These are phyloP conservation scores for Eucalyptus coolabah DNA, from an alignment of 345 rosid genomes.

Conservation along the genomic window DNA sequence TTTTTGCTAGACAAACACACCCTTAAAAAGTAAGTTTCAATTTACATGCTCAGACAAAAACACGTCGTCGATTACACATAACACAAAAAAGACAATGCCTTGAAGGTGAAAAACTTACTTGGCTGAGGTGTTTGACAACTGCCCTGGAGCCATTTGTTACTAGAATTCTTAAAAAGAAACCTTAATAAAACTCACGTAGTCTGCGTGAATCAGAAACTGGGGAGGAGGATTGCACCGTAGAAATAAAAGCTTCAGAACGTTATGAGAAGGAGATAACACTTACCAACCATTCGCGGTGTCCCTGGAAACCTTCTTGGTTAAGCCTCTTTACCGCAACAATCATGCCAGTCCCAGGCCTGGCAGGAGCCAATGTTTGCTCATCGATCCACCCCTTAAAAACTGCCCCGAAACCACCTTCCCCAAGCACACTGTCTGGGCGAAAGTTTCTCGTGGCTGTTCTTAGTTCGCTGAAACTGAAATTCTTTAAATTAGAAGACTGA, in stretches of 20 bases:
- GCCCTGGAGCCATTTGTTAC: neutral
- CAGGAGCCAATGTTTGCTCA: constrained; percentile 47
- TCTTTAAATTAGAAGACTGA: constrained; percentile 58
- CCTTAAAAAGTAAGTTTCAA: neutral
- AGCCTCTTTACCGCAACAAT: constrained; percentile 89
- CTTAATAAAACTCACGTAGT: neutral
- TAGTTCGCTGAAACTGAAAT: constrained; percentile 58
- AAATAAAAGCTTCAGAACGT: neutral
- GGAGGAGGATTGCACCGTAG: neutral
- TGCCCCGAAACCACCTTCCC: constrained; percentile 97
- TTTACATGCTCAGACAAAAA: neutral
- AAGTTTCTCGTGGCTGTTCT: constrained; percentile 76
- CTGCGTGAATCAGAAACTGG: neutral
- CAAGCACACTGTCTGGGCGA: constrained; percentile 86
- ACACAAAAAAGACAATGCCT: neutral
- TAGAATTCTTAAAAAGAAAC: neutral
- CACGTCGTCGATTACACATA: neutral
- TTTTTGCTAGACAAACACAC: neutral
- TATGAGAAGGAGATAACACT: neutral
- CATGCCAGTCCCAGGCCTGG: constrained; percentile 78
- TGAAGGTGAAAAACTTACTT: neutral
- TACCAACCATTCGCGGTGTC: constrained; percentile 98
- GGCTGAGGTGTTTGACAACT: neutral
- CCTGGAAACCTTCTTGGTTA: constrained; percentile 84
- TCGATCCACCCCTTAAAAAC: constrained; percentile 98